Conservation (phyloP, 140 eudicot genomes). For the Artemisia princeps region DNA sequence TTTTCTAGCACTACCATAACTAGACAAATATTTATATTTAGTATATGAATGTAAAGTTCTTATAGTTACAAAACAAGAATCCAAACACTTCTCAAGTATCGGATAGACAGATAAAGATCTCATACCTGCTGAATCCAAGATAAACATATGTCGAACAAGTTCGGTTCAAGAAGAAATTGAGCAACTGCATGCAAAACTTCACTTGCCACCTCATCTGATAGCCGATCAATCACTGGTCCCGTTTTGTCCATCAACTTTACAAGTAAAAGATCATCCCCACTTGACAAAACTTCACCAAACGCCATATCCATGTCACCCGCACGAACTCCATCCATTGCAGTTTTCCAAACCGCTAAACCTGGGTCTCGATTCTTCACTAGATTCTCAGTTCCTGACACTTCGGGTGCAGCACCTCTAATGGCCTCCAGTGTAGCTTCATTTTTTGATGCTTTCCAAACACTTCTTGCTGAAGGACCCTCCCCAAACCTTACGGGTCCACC, state of each 20-base stretch:
- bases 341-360: constrained; percentile 59
- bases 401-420: constrained; percentile 69
- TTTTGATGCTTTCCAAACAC: constrained; percentile 96
- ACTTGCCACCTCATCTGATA: constrained; percentile 58
- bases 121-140: constrained; percentile 95
- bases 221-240: constrained; percentile 69
- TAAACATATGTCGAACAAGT: constrained; percentile 62
- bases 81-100: background rate
- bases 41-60: too few relatives aligned
- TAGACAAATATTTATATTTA: too few relatives aligned
- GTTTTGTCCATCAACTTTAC: constrained; percentile 81
- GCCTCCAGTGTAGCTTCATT: constrained; percentile 95
- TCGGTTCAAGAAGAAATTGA: constrained; percentile 57
- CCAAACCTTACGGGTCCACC: constrained; percentile 56
- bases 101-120: background rate
- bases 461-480: constrained; percentile 97
- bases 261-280: constrained; percentile 79
- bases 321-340: constrained; percentile 74
- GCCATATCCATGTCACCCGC: constrained; percentile 69
- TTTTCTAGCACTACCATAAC: too few relatives aligned
- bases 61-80: too few relatives aligned
- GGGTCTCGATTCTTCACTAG: constrained; percentile 52
- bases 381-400: constrained; percentile 47
- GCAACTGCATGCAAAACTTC: constrained; percentile 67
- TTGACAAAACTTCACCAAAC: constrained; percentile 62